Base-by-base conservation (phyloP, 2,329 filamentous ascomycete species). In the Calonectria hawksworthii region DNA sequence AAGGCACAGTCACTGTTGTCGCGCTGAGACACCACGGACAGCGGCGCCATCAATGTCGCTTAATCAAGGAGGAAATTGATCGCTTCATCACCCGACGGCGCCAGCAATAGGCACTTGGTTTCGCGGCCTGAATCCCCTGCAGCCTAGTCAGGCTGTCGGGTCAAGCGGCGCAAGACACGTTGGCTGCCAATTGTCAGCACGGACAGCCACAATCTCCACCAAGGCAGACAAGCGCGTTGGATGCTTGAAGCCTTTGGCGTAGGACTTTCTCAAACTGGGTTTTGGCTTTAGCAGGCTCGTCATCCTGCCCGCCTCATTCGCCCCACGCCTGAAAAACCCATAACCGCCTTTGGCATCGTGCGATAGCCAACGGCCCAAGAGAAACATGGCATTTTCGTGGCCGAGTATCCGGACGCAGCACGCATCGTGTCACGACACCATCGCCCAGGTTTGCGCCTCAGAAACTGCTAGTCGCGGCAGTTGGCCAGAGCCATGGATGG, bases 151-250 rank as follows among this genome's bases (percentile, higher is more conserved):
- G 56, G 56, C 56, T 63, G 56, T 41, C 56, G 56, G 32, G 54
- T 23, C 4, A 38, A 63, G 36, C 41, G 36, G 56, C 36, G 56
- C 34, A 30, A 41, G 56, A 63, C 56, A 63, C 23, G 56, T 41
- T 63, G 56, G 34, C n/a, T 34, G 34, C 23, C 36, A 6, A 61
- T 38, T 26, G n/a, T 61, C 56, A 63, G 56, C 56, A 63, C 56
- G 21, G 56, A 63, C 56, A 63, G 36, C 34, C 56, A 63, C 56
- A n/a, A 38, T 28, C 34, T 63, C 56, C 56, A 63, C 56, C n/a
- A 16, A 21, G 36, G 34, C 34, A 21, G 34, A 63, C 56, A 9
- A 28, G 34, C 13, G 36, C 23, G 13, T 14, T 61, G 34, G 32
- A 41, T 47, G 41, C 34, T 26, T 18, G 34, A 38, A 23, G 23